Conservation (phyloP, 371 early-diverging fungal genomes). For the Syncephalastrum contaminatum region DNA sequence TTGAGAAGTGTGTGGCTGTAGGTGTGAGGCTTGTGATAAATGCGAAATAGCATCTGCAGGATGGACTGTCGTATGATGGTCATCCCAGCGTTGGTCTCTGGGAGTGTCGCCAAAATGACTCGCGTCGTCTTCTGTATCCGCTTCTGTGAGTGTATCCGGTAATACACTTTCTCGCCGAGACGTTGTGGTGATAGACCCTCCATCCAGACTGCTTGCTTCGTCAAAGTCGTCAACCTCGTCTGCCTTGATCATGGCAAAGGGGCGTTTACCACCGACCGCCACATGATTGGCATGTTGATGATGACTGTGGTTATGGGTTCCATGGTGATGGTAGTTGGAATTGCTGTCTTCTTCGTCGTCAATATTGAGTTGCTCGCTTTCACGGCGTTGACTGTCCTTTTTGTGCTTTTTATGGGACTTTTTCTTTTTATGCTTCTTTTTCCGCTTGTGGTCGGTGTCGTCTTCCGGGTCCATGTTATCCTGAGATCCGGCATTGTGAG, state of each 20-base stretch:
- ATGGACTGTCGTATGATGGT: conserved; percentile 13
- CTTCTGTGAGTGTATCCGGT: conserved; percentile 1
- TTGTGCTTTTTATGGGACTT: conserved; percentile 41
- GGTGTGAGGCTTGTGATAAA: too few relatives aligned
- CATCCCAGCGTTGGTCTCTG: conserved; percentile 4
- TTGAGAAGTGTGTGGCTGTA: too few relatives aligned
- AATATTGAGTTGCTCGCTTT: conserved; percentile 19
- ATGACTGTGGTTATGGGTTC: conserved; percentile 11
- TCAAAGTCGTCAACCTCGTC: conserved; percentile 12
- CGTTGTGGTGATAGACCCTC: conserved; percentile 5
- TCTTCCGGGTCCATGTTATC: conserved; percentile 1
- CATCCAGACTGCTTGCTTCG: conserved; percentile 3
- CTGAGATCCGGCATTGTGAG: conserved; percentile 6
- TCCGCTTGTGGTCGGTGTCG: conserved; percentile 15
- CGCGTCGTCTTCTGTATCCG: conserved; percentile 6
- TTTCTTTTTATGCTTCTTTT: conserved; percentile 43
- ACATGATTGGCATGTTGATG: conserved; percentile 17
- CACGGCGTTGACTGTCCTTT: conserved; percentile 7
- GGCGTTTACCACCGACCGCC: conserved; percentile 30
- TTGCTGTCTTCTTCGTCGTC: conserved; percentile 19
- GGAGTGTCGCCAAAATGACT: neutral
- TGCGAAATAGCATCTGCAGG: conserved; percentile 2
- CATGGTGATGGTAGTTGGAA: conserved; percentile 3
- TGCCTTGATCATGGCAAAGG: conserved; percentile 24
- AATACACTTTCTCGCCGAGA: neutral